phyloP scores from a whole-genome alignment of 768 basidiomycete species.

The Suillus bovinus region DNA sequence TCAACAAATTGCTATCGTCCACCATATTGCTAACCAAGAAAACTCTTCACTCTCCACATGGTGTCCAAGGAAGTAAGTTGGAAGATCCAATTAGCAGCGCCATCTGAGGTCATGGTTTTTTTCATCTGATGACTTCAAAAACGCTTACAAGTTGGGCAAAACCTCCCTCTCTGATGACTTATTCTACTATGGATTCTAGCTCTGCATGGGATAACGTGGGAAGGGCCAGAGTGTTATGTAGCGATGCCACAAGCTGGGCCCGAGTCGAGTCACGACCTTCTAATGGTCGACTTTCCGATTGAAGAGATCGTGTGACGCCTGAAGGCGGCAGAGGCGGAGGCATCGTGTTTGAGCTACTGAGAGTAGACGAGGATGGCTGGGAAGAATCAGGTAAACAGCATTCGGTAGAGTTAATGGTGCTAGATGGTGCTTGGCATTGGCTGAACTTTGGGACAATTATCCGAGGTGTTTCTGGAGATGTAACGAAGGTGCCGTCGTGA shows the following conservation, averaged over 20 bases:
- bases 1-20: too few relatives aligned
- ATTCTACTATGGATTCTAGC: conserved; percentile 58
- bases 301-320: conserved; percentile 8
- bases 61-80: conserved; percentile 56
- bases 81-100: neutral
- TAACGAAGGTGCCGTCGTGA: conserved; percentile 28
- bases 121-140: neutral
- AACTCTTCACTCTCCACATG: conserved; percentile 52
- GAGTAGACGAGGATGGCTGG: conserved; percentile 30
- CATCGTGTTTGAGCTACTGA: conserved; percentile 21
- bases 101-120: neutral
- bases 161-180: conserved; percentile 72
- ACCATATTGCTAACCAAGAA: conserved; percentile 27
- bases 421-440: neutral
- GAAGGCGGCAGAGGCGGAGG: conserved; percentile 33
- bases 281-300: neutral
- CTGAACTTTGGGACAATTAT: neutral
- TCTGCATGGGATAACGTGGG: conserved; percentile 51
- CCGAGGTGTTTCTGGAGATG: conserved; percentile 26
- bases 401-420: conserved; percentile 10
- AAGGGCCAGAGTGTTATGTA: conserved; percentile 47
- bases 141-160: conserved; percentile 69
- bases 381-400: conserved; percentile 34
- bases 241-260: conserved; percentile 35
- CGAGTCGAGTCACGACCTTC: conserved; percentile 11